These are phyloP conservation scores for Russula virescens DNA, from an alignment of 768 basidiomycete genomes.

Conservation along the genomic window DNA sequence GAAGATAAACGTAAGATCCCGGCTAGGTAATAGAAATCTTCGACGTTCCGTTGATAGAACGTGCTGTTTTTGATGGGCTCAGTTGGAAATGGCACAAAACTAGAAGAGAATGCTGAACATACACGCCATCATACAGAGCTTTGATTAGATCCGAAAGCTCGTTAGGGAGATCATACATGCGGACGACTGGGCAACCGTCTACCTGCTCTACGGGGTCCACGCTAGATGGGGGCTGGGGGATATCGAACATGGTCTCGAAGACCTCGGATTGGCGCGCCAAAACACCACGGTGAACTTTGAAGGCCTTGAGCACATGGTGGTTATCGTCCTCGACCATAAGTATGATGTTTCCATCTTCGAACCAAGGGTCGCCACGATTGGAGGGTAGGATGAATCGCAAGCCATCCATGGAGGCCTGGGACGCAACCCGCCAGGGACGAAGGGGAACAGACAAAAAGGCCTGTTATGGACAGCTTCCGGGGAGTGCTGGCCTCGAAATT, in stretches of 20 bases:
- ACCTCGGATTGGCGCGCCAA: conserved; percentile 51
- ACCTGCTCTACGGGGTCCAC: conserved; percentile 31
- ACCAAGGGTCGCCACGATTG: conserved; percentile 44
- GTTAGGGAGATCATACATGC: conserved; percentile 46
- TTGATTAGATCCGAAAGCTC: conserved; percentile 48
- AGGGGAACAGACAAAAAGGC: background rate
- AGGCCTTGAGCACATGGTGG: conserved; percentile 33
- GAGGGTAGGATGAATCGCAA: conserved; percentile 12
- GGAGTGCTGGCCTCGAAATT: background rate
- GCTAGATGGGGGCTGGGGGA: conserved; percentile 35
- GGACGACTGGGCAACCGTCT: conserved; percentile 47
- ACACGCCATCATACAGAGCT: conserved; percentile 55
- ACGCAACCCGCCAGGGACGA: background rate
- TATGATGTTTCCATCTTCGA: conserved; percentile 56
- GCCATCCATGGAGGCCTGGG: background rate
- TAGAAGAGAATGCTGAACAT: conserved; percentile 29
- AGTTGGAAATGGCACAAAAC: background rate
- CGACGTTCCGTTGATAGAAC: conserved; percentile 36
- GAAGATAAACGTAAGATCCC: conserved; percentile 53
- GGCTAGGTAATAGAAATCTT: conserved; percentile 53
- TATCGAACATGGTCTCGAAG: conserved; percentile 49
- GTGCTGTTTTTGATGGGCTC: conserved; percentile 29
- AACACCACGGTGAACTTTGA: conserved; percentile 45
- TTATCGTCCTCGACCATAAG: conserved; percentile 36
- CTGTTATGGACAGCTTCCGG: background rate